These are phyloP conservation scores for grape (Vitis vinifera) DNA, from an alignment of 164 flowering plant species.

Conservation along the genomic window DNA sequence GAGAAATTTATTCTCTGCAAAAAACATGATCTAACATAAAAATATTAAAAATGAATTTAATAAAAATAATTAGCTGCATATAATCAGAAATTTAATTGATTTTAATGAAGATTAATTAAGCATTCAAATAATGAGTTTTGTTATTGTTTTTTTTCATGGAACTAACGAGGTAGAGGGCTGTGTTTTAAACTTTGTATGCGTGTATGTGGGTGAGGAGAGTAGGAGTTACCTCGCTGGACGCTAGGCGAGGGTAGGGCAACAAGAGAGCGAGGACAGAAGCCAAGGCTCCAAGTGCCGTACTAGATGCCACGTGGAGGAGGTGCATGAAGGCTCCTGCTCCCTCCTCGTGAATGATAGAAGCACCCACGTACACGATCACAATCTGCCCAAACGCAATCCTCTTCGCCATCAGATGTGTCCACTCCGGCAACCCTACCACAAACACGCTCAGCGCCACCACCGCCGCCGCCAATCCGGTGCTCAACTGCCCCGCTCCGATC, in stretches of 20 bases:
- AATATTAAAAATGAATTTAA: too few relatives aligned
- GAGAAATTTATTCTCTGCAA: too few relatives aligned
- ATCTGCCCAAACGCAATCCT: slow-evolving; percentile 71
- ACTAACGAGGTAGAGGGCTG: too few relatives aligned
- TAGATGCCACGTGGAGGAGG: slow-evolving; percentile 62
- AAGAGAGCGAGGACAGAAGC: slow-evolving; percentile 70
- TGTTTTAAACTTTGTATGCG: too few relatives aligned
- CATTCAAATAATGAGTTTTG: too few relatives aligned
- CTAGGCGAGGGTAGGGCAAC: slow-evolving; percentile 66
- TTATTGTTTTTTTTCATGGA: too few relatives aligned
- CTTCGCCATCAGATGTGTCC: slow-evolving; percentile 48
- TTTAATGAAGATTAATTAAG: too few relatives aligned
- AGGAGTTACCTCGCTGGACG: slow-evolving; percentile 50
- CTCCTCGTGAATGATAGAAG: slow-evolving; percentile 36
- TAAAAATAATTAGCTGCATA: too few relatives aligned
- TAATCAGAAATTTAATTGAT: too few relatives aligned
- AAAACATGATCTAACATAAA: too few relatives aligned
- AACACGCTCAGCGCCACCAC: slow-evolving; percentile 53
- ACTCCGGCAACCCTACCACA: slow-evolving; percentile 54
- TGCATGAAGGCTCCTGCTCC: slow-evolving; percentile 45
- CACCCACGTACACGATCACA: slow-evolving; percentile 54
- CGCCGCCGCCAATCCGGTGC: slow-evolving; percentile 24
- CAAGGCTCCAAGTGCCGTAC: slow-evolving; percentile 62
- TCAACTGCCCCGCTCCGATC: slow-evolving; percentile 45
- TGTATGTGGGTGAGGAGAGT: not conserved